Percentiles rank a stretch among this genome's conserved stretches.
Conservation (phyloP, 2,329 filamentous ascomycete species). For the Claviceps paspali region DNA sequence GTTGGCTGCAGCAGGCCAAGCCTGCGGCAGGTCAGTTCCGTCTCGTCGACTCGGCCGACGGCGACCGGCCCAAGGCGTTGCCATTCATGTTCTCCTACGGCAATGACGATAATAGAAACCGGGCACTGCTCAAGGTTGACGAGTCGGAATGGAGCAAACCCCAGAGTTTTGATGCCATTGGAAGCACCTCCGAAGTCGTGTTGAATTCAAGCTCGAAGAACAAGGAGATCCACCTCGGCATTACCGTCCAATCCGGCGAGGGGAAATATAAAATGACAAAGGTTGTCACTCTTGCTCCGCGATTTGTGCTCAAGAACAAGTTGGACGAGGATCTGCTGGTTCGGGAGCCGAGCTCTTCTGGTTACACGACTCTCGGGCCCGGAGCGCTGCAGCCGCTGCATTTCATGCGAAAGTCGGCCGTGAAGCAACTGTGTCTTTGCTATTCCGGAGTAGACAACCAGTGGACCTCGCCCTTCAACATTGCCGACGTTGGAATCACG, state of each 20-base stretch:
- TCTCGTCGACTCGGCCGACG: constrained; percentile 29
- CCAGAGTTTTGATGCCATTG: constrained; percentile 94
- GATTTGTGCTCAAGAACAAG: constrained; percentile 90
- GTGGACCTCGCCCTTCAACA: constrained; percentile 96
- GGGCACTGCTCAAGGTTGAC: constrained; percentile 72
- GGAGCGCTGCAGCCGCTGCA: constrained; percentile 76
- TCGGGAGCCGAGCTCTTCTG: constrained; percentile 80
- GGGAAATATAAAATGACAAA: constrained; percentile 98
- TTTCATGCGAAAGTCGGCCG: constrained; percentile 67
- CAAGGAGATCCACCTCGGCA: constrained; percentile 79
- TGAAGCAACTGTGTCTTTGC: constrained; percentile 84
- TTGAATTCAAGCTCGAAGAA: constrained; percentile 55
- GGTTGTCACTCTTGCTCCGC: constrained; percentile 80
- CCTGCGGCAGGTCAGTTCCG: constrained; percentile 70
- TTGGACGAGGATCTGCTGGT: constrained; percentile 78
- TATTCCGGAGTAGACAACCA: constrained; percentile 91
- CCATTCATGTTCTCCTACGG: constrained; percentile 96
- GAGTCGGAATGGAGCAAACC: constrained; percentile 94
- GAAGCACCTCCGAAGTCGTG: constrained; percentile 78
- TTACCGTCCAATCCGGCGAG: constrained; percentile 78
- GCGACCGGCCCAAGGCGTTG: constrained; percentile 53
- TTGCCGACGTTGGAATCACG: constrained; percentile 81
- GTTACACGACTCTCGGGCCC: constrained; percentile 60
- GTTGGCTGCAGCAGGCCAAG: constrained; percentile 69
- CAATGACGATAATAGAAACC: constrained; percentile 79